Conservation (phyloP, 495 filamentous ascomycete species). For the Astrocystis sublimbata region DNA sequence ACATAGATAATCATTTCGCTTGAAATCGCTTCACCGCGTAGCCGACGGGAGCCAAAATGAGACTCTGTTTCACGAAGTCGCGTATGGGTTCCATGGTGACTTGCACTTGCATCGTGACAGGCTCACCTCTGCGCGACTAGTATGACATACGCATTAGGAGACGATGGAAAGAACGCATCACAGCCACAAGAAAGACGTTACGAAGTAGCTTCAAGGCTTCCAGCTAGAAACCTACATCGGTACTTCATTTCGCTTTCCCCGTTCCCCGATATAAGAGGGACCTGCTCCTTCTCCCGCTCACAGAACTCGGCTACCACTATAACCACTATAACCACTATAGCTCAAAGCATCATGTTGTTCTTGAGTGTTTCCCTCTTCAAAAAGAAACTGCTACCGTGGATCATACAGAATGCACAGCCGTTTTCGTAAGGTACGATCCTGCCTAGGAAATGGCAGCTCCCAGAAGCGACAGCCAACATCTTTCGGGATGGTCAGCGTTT, state of each 20-base stretch:
- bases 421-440: neutral
- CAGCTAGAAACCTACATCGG: neutral
- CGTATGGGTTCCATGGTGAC: neutral
- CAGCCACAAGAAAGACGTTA: neutral
- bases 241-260: no score
- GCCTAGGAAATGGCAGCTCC: neutral
- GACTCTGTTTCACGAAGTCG: neutral
- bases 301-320: no score
- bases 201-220: neutral
- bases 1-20: no score
- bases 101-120: slow-evolving; percentile 3
- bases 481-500: no score
- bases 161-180: neutral
- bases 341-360: neutral
- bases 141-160: neutral
- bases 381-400: neutral
- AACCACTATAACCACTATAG: no score
- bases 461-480: neutral
- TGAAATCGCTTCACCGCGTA: no score
- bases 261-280: no score
- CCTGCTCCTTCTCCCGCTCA: no score
- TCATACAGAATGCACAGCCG: neutral
- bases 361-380: neutral
- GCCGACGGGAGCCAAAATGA: no score
- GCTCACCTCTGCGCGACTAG: neutral